A percentile compares a stretch with the other conserved stretches of the same genome.
phyloP scores from a whole-genome alignment of 1,139 yeast genomes.

The Candida tetrigidarum region DNA sequence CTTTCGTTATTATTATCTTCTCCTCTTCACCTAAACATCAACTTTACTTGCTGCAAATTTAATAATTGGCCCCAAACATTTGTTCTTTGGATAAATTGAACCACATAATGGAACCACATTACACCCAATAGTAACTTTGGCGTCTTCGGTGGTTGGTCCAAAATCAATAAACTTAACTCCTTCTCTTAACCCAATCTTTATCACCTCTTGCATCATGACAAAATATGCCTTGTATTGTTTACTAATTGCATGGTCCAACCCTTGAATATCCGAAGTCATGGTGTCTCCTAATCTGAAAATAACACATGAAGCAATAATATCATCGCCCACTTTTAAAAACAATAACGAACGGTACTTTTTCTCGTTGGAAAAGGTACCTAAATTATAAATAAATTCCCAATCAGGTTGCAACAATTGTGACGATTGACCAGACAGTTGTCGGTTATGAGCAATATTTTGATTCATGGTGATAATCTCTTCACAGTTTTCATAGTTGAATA shows the following conservation, averaged over 20 bases:
- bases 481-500: constrained; percentile 33
- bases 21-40: constrained; percentile 20
- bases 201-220: constrained; percentile 53
- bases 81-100: constrained; percentile 22
- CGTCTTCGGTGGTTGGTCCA: constrained; percentile 41
- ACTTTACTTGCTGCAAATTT: constrained; percentile 26
- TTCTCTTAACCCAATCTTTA: constrained; percentile 41
- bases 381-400: constrained; percentile 29
- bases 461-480: constrained; percentile 34
- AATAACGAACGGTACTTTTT: constrained; percentile 34
- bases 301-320: constrained; percentile 45
- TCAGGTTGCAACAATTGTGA: constrained; percentile 40
- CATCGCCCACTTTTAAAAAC: constrained; percentile 39
- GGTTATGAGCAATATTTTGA: constrained; percentile 40
- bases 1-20: too few relatives aligned
- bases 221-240: constrained; percentile 47
- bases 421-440: constrained; percentile 40
- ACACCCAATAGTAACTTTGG: constrained; percentile 47
- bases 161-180: constrained; percentile 46
- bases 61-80: constrained; percentile 22
- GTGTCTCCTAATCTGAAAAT: constrained; percentile 48
- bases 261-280: constrained; percentile 49
- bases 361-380: constrained; percentile 30
- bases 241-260: constrained; percentile 43
- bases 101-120: constrained; percentile 41